These are phyloP conservation scores for Dictyostelium discoideum DNA, from an alignment of 78 protist genomes.

Conservation along the genomic window dicty_2.7 NC_007091.3:3635001-3635500, in stretches of 20 bases:
- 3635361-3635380: not conserved
- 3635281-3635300: not conserved
- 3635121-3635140: not conserved
- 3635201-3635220: not conserved
- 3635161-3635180: not conserved
- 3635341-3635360: not conserved
- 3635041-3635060: not conserved
- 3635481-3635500: not conserved
- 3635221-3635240: not conserved
- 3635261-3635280: not conserved
- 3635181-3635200: not conserved
- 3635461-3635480: not conserved
- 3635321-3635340: not conserved
- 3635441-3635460: not conserved
- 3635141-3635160: not conserved
- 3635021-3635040: not conserved
- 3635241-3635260: not conserved
- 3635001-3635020: not conserved
- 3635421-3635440: not conserved
- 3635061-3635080: not conserved
- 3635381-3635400: not conserved
- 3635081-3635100: not conserved
- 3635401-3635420: constrained; percentile 19
- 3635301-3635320: not conserved
- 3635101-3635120: not conserved